phyloP scores from a whole-genome alignment of 2,329 filamentous ascomycete genomes.

The Coniosporium tulheliwenetii region DNA sequence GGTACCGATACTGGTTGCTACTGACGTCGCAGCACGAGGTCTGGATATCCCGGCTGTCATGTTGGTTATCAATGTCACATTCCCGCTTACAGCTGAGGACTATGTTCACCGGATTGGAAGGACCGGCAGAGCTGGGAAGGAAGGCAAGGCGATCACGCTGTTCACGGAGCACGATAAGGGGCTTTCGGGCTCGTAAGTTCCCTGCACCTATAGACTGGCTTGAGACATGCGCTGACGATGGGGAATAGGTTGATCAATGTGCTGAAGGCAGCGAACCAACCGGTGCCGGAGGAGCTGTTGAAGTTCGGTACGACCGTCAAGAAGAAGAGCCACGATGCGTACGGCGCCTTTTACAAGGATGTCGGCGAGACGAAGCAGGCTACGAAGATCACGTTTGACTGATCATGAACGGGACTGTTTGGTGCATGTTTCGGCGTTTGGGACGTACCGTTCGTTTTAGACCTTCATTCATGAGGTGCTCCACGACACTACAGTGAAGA shows the following conservation, averaged over 20 bases:
- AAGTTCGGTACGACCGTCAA: slow-evolving; percentile 98
- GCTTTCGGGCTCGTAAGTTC: slow-evolving; percentile 69
- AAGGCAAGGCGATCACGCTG: slow-evolving; percentile 76
- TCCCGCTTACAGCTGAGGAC: slow-evolving; percentile 89
- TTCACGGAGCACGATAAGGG: slow-evolving; percentile 94
- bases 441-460: no score
- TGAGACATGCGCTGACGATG: slow-evolving; percentile 4
- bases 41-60: slow-evolving; percentile 93
- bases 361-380: slow-evolving; percentile 68
- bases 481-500: no score
- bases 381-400: slow-evolving; percentile 87
- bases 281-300: slow-evolving; percentile 75
- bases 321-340: slow-evolving; percentile 93
- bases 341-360: slow-evolving; percentile 92
- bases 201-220: not conserved
- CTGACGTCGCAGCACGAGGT: slow-evolving; percentile 87
- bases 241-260: slow-evolving; percentile 69
- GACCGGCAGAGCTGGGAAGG: slow-evolving; percentile 83
- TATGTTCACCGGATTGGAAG: slow-evolving; percentile 95
- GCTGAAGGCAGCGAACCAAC: slow-evolving; percentile 80
- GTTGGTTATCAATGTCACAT: slow-evolving; percentile 87
- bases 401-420: not conserved
- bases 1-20: slow-evolving; percentile 78
- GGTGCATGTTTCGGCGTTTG: no score
- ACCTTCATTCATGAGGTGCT: no score